Percentiles rank a stretch among this genome's conserved stretches.
Evolutionary conservation across 805 yeast genomes (phyloP).

Genomic region (Spathaspora boniae): DNA sequence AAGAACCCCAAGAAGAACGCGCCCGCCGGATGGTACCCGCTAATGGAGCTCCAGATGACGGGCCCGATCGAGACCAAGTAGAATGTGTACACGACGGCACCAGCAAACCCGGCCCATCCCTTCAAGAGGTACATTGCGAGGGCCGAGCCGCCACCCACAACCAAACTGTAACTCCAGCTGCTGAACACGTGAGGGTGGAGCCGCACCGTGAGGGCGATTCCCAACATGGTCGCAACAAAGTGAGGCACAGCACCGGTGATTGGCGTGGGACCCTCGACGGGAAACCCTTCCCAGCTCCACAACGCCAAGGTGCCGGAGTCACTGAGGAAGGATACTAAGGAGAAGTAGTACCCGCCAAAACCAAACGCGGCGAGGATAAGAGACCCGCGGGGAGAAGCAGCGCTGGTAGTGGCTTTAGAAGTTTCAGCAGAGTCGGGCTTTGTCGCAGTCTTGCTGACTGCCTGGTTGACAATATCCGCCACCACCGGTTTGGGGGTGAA

Average conservation of each 20-base stretch:
- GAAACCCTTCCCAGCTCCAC: constrained; percentile 97
- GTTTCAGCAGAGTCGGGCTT: constrained; percentile 1
- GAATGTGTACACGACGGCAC: constrained; percentile 60
- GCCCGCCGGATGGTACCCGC: constrained; percentile 53
- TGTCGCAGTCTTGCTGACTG: no score
- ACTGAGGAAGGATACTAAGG: constrained; percentile 67
- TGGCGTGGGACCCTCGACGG: constrained; percentile 82
- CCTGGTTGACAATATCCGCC: constrained; percentile 5
- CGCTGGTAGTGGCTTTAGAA: constrained; percentile 7
- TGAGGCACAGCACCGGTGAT: constrained; percentile 77
- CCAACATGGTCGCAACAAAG: constrained; percentile 55
- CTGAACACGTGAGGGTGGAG: constrained; percentile 19
- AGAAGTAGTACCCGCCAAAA: constrained; percentile 72
- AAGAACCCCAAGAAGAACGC: constrained; percentile 50
- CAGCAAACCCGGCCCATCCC: constrained; percentile 74
- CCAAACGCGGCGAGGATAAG: constrained; percentile 57
- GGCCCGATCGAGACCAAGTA: constrained; percentile 66
- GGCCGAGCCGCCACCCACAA: constrained; percentile 49
- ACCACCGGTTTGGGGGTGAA: constrained; percentile 43
- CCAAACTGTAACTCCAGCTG: constrained; percentile 30
- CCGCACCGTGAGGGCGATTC: constrained; percentile 33
- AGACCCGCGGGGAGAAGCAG: constrained; percentile 38
- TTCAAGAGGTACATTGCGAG: constrained; percentile 45
- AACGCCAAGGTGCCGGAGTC: constrained; percentile 85
- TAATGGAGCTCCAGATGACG: constrained; percentile 53